Percentiles rank a stretch among this genome's conserved stretches.
phyloP scores from a whole-genome alignment of 108 stramenopile genomes.

The Cyclotella kingstonii region DNA sequence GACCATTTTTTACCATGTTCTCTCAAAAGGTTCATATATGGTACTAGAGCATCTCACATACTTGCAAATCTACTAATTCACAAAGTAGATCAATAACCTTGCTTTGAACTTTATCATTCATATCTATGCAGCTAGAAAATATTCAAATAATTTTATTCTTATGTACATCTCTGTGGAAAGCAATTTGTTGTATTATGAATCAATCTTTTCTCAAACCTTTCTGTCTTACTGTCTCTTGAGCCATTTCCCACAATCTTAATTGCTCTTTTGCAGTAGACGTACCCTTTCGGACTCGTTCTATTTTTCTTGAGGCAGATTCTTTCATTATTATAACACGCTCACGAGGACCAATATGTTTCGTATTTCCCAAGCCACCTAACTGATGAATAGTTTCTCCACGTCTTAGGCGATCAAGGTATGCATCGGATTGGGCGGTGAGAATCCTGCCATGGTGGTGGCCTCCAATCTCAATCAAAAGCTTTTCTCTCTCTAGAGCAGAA shows the following conservation, averaged over 20 bases:
- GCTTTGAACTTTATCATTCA: too few relatives aligned
- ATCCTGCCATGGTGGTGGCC: slow-evolving; percentile 28
- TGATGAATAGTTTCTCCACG: slow-evolving; percentile 28
- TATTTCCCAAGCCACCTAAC: slow-evolving; percentile 25
- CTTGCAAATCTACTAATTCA: too few relatives aligned
- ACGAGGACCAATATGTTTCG: slow-evolving; percentile 15
- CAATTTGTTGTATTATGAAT: too few relatives aligned
- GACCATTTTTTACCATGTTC: too few relatives aligned
- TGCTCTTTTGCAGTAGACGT: slow-evolving; percentile 29
- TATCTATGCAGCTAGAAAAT: too few relatives aligned
- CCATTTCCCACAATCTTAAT: slow-evolving; percentile 24
- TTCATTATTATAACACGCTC: slow-evolving; percentile 36
- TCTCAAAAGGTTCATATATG: too few relatives aligned
- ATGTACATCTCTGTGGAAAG: too few relatives aligned
- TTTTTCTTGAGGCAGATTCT: slow-evolving; percentile 39
- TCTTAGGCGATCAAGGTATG: slow-evolving; percentile 16
- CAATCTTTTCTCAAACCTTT: too few relatives aligned
- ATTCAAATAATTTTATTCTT: too few relatives aligned
- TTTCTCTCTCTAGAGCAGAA: slow-evolving; percentile 25
- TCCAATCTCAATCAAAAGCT: slow-evolving; percentile 19
- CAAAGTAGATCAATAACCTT: too few relatives aligned
- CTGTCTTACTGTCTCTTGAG: slow-evolving; percentile 3
- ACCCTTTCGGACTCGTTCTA: slow-evolving; percentile 25
- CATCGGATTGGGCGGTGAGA: slow-evolving; percentile 20
- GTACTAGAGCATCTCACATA: too few relatives aligned